These are phyloP conservation scores for Leucocoprinus leucothites DNA, from an alignment of 768 basidiomycete genomes.

Conservation along the genomic window DNA sequence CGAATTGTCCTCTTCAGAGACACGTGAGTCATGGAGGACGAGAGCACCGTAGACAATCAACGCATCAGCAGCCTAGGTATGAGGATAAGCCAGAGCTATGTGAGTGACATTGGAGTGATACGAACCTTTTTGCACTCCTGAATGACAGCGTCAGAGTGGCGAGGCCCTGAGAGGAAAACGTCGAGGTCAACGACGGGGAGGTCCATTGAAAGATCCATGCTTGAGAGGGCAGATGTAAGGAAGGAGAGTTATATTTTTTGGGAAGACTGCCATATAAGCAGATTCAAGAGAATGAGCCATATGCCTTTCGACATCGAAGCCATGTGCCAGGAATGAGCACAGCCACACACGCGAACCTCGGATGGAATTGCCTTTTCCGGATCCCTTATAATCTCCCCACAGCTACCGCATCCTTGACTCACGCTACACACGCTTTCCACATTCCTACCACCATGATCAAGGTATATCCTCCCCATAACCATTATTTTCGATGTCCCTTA, in stretches of 20 bases:
- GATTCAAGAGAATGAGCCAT: not conserved
- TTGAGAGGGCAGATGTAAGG: not conserved
- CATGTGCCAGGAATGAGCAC: slow-evolving; percentile 11
- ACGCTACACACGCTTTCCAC: slow-evolving; percentile 25
- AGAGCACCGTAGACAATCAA: slow-evolving; percentile 85
- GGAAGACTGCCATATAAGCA: not conserved
- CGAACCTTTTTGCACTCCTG: slow-evolving; percentile 67
- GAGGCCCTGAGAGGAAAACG: slow-evolving; percentile 50
- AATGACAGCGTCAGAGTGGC: slow-evolving; percentile 42
- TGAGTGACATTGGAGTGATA: slow-evolving; percentile 1
- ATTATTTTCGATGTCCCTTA: not conserved
- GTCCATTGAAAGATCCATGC: slow-evolving; percentile 37
- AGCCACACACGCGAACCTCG: slow-evolving; percentile 17
- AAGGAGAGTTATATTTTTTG: not conserved
- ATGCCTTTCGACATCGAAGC: not conserved
- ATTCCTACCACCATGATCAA: slow-evolving; percentile 43
- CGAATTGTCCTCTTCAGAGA: slow-evolving; percentile 77
- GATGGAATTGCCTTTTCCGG: slow-evolving; percentile 23
- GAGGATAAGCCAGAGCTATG: not conserved
- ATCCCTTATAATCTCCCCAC: slow-evolving; percentile 20
- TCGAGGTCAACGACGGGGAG: slow-evolving; percentile 80
- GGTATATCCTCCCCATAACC: slow-evolving; percentile 21
- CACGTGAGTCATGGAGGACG: slow-evolving; percentile 80
- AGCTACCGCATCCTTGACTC: slow-evolving; percentile 31
- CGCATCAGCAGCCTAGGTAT: slow-evolving; percentile 68